Evolutionary conservation across 2,329 filamentous ascomycete genomes (phyloP), one percentile per base, ranked within the genome.

Genomic region (Hirsutella thompsonii): DNA sequence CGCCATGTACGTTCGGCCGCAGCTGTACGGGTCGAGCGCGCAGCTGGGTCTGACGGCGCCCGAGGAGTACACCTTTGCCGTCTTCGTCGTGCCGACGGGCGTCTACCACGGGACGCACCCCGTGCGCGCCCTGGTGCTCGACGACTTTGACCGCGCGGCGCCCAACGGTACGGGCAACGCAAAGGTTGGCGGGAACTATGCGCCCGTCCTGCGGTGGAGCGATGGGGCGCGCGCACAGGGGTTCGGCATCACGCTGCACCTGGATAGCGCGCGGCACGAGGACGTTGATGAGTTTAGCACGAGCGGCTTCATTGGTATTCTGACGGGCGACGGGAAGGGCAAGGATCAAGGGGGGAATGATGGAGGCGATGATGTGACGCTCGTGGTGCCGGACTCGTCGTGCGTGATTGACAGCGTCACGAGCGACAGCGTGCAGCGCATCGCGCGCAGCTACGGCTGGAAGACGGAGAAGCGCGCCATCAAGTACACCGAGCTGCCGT

Each of bases 251-350:
- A 96, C 90, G 2, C 69, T 96, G 54, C 90, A 96, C 59, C 68
- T 96, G 41, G 92, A 96, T 63, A 92, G 84, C 59, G 79, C 80
- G 55, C 84, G 76, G 9, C 76, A 89, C 51, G 81, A 77, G 44
- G 87, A 93, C 59, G 76, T 98, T 46, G 90, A 98, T 55, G 90
- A 98, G 70, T 98, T 96, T 58, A 92, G 83, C 50, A 96, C 92
- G 0, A 89, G 82, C 47, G 90, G 87, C 1, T 96, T 98, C 60
- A 83, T 96, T 48, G 92, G 88, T 3, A 82, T 85, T 5, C 69
- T 74, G 49, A 71, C 72, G 42, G 19, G n/a, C 67, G n/a, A n/a
- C n/a, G n/a, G n/a, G n/a, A n/a, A n/a, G n/a, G n/a, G n/a, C n/a
- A n/a, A n/a, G n/a, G n/a, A n/a, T n/a, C n/a, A n/a, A n/a, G n/a